Conservation (phyloP, 257 asterid species). For the Vinca minor region DNA sequence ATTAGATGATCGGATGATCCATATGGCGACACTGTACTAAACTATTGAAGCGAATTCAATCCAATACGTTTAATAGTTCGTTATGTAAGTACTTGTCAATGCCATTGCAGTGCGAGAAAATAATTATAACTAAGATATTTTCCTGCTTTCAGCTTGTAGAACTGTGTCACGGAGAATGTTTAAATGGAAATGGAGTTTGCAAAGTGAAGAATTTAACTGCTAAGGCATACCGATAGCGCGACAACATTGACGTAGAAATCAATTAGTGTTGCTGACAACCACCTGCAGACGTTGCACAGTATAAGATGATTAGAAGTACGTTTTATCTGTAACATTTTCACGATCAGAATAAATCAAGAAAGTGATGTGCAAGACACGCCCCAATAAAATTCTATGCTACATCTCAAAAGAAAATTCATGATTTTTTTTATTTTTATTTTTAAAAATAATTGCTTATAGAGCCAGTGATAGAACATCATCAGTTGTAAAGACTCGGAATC, state of each 20-base stretch:
- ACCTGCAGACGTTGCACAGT: conserved; percentile 40
- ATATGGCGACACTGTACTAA: neutral
- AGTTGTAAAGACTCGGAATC: neutral
- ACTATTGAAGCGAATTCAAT: neutral
- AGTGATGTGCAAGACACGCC: neutral
- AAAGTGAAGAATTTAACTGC: neutral
- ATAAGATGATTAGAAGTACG: conserved; percentile 1
- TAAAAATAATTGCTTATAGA: neutral
- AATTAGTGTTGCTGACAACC: conserved; percentile 61
- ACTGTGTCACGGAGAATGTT: too few relatives aligned
- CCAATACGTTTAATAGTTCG: neutral
- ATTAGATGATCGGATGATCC: neutral
- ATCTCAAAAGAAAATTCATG: neutral
- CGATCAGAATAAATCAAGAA: neutral
- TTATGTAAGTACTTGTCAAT: neutral
- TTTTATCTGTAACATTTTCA: too few relatives aligned
- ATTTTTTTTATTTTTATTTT: neutral
- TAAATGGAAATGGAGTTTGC: neutral
- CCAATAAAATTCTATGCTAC: neutral
- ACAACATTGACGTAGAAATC: conserved; percentile 56
- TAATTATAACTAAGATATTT: neutral
- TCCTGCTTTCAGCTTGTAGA: neutral
- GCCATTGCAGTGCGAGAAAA: neutral
- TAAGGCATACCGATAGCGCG: conserved; percentile 53
- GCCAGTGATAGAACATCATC: neutral